A percentile compares a stretch with the other conserved stretches of the same genome.
phyloP scores from a whole-genome alignment of 2,329 filamentous ascomycete genomes.

The Geoglossum cookeanum region DNA sequence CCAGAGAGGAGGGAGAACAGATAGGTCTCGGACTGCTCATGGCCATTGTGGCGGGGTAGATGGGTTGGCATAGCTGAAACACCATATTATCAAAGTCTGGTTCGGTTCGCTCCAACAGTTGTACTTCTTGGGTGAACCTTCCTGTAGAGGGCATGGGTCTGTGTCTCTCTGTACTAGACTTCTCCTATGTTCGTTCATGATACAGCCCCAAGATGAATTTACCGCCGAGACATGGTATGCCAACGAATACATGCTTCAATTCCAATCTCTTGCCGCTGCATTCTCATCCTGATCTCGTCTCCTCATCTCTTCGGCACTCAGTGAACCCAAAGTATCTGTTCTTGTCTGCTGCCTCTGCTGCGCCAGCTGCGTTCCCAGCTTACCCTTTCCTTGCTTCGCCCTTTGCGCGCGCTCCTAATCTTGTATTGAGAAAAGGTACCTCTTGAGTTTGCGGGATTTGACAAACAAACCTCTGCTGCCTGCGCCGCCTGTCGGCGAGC shows the following conservation, averaged over 20 bases:
- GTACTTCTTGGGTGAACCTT: too few species aligned
- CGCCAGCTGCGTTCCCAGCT: slow-evolving; percentile 49
- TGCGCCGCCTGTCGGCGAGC: slow-evolving; percentile 55
- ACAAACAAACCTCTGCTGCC: slow-evolving; percentile 62
- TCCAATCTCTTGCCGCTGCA: slow-evolving; percentile 36
- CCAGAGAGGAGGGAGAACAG: too few species aligned
- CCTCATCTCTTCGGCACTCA: slow-evolving; percentile 44
- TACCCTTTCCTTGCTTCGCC: slow-evolving; percentile 39
- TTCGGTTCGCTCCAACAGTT: too few species aligned
- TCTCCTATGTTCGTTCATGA: too few species aligned
- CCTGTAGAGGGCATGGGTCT: too few species aligned
- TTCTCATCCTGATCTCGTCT: slow-evolving; percentile 48
- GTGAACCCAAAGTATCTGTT: slow-evolving; percentile 45
- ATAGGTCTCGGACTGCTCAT: too few species aligned
- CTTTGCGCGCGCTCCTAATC: slow-evolving; percentile 43
- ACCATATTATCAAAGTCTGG: too few species aligned
- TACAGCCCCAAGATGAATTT: too few species aligned
- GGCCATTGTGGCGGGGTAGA: too few species aligned
- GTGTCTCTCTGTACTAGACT: too few species aligned
- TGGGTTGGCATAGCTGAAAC: too few species aligned
- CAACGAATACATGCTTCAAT: slow-evolving; percentile 22
- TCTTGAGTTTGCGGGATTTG: slow-evolving; percentile 1
- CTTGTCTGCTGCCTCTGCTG: slow-evolving; percentile 60
- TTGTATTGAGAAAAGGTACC: not conserved
- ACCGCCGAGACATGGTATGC: too few species aligned